Evolutionary conservation across 2,329 filamentous ascomycete species (phyloP), one percentile per base, ranked within the genome.

Genomic region (Aotearoamyces nothofagi): DNA sequence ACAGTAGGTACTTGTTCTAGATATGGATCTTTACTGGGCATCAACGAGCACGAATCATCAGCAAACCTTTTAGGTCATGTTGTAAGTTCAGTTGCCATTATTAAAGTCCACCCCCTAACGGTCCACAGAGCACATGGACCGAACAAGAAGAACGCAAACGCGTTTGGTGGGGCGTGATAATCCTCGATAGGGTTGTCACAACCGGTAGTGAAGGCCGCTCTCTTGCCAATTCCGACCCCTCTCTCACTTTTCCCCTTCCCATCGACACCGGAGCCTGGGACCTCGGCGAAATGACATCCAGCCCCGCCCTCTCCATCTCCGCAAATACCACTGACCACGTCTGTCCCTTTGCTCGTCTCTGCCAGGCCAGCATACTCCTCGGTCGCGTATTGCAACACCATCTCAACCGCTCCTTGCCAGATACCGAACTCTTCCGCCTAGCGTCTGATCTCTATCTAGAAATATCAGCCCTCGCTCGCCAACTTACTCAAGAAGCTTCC

Each of bases 331-430:
- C n/a, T n/a, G n/a, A 7, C n/a, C 19, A 7, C 6, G 41, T 61
- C 31, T 54, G 57, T 12, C 51, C 66, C 22, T 70, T 65, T 47
- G 60, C 61, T 4, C 58, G 64, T 32, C 54, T 71, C 23, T 55
- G 52, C 29, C 55, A 59, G 41, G 45, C 47, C 12, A 47, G 45
- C 12, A 40, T 54, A 12, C 43, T 56, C 26, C 28, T 55, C 13
- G 49, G 47, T 22, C 44, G 46, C 32, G 45, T 51, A n/a, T 37
- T 55, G 7, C 28, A 27, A 5, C 50, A 57, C 37, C 38, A 47
- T 29, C 39, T 44, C 40, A 9, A 30, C 30, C 4, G 16, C 34
- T n/a, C 24, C 32, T 3, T 33, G 16, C 22, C 37, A 13, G 45
- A 47, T 30, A 37, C 33, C 19, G 29, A 31, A 5, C 35, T 32